Base-by-base conservation (phyloP, 441 rosid species). In the Corymbia calophylla region DNA sequence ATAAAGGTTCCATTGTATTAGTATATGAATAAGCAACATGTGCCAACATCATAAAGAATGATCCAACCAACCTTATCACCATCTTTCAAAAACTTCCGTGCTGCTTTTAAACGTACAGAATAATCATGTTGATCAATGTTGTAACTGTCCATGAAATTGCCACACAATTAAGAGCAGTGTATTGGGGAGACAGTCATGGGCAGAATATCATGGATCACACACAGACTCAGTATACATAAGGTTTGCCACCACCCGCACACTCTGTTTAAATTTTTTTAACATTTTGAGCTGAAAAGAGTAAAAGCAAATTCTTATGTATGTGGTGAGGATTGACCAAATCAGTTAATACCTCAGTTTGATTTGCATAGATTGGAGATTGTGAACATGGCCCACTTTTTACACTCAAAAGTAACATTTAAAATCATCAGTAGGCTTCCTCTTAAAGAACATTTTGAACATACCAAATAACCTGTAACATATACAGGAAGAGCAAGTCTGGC, bases 61-160 rank as follows among this genome's bases (percentile, higher is more conserved):
- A 53, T 60, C 70, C 53, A 49, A 93, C 90, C 70, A 84, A 97
- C 99, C 99, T 97, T 97, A 93, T 97, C 98, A 88, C 99, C 99
- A 54, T 96, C 98, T 90, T 94, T 95, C 92, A 97, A 92, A 93
- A 96, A 97, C 93, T 95, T 97, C 88, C 90, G 93, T 23, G 99
- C 99, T 88, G 97, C 96, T 92, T 91, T 96, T 92, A 97, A 87
- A 64, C 97, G 98, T 48, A 97, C 99, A 17, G 94, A 89, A 89
- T 96, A 97, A 92, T 97, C 99, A 94, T 97, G 99, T 86, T 96
- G 96, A 92, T 97, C 98, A 91, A 97, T 97, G 93, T 96, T 97
- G 91, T 96, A 96, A 92, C 99, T 97, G 84, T 39, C 84, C 51
- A 77, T 9, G 29, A 77, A 44, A 44, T 62, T 77, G 96, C 77